These are phyloP conservation scores for Thelephora aurantiotincta DNA, from an alignment of 768 basidiomycete species.

Conservation along the genomic window DNA sequence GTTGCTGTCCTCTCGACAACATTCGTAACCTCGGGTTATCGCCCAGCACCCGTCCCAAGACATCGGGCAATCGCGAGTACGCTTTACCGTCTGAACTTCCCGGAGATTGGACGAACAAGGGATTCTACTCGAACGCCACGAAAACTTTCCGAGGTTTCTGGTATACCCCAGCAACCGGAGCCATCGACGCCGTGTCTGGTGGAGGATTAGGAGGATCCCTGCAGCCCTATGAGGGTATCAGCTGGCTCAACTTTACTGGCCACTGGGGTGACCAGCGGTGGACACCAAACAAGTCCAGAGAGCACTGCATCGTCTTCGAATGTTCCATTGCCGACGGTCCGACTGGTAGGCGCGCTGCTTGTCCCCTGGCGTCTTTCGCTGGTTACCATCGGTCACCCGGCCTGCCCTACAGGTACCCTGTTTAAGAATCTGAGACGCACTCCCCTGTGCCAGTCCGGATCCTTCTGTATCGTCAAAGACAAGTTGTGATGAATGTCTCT, in stretches of 20 bases:
- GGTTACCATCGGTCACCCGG: not conserved
- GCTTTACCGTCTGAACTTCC: conserved; percentile 11
- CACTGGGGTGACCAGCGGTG: conserved; percentile 17
- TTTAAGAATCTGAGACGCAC: conserved; percentile 14
- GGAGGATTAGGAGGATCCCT: conserved; percentile 6
- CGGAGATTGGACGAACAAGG: conserved; percentile 13
- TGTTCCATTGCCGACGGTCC: conserved; percentile 14
- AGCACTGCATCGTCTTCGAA: conserved; percentile 13
- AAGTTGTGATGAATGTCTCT: conserved; percentile 6
- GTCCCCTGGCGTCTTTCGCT: not conserved
- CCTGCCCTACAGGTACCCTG: conserved; percentile 9
- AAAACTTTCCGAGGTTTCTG: conserved; percentile 16
- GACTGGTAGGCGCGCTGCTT: conserved; percentile 11
- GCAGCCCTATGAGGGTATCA: conserved; percentile 11
- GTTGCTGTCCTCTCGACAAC: not conserved
- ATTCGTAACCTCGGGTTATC: not conserved
- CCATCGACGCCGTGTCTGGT: conserved; percentile 10
- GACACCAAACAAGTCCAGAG: conserved; percentile 9
- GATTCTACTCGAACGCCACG: conserved; percentile 14
- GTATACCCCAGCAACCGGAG: conserved; percentile 10
- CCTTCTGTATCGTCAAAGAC: conserved; percentile 9
- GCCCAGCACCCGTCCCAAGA: too few species aligned
- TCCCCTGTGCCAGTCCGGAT: conserved; percentile 11
- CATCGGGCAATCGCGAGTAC: conserved; percentile 12
- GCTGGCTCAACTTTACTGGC: conserved; percentile 14